Evolutionary conservation across 2,329 filamentous ascomycete genomes (phyloP), one percentile per base, ranked within the genome.

Genomic region (Tolypocladium tropicale): DNA sequence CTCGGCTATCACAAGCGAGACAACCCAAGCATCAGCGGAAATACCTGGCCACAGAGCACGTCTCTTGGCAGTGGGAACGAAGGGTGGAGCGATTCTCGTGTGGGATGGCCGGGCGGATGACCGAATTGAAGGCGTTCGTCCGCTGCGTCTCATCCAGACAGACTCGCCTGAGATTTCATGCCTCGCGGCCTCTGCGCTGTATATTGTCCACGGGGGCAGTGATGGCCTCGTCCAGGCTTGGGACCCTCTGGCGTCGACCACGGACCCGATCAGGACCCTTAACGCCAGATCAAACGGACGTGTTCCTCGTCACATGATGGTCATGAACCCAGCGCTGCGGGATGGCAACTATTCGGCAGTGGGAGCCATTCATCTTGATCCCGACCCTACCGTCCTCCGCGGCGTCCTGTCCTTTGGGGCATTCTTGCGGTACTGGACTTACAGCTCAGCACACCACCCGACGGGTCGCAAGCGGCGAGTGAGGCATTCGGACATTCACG

Each of bases 161-260:
- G 90, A 95, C 50, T 97, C 93, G 0, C 91, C 93, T 0, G 82
- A 90, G 66, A 85, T 97, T 21, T 89, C 91, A 0, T 90, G 85
- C 58, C 72, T 99, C 18, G 94, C 88, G 6, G 70, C 96, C 51
- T 90, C 91, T 1, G 88, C 90, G 2, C 76, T 99, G 18, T 95
- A 95, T 67, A 74, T 99, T 18, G 88, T 97, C 7, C 90, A 96
- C 68, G 94, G 94, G 53, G 94, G 94, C 30, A 96, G 89, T 62
- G 94, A 99, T 71, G 93, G 94, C 1, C 81, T 97, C 3, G 93
- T 96, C 5, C 94, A 97, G 70, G 89, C 91, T 6, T 99, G 94
- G 94, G 94, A 99, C 73, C 89, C 89, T n/a, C 76, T 99, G 51
- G 90, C 86, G 1, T 97, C 93, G 2, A 88, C 81, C 0, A 72